Evolutionary conservation across 352 stramenopile genomes (phyloP).

Genomic region (Phytophthora kernoviae): DNA sequence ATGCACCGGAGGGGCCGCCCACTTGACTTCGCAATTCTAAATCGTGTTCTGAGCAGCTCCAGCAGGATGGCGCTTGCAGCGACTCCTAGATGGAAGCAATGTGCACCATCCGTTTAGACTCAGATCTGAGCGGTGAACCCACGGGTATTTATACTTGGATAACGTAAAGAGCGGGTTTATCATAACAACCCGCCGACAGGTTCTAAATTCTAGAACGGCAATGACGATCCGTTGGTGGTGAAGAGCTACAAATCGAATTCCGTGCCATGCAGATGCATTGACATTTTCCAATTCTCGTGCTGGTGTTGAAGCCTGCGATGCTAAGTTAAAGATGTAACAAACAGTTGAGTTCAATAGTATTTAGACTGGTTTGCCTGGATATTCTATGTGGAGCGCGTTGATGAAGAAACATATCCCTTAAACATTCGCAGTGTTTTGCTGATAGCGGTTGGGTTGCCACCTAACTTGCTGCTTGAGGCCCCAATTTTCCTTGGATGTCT

Average conservation of each 20-base stretch:
- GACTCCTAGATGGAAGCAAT: neutral
- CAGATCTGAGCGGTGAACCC: neutral
- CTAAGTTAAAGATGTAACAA: no score
- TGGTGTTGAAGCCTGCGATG: no score
- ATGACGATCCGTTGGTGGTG: no score
- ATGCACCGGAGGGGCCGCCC: constrained; percentile 30
- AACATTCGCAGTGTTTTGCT: constrained; percentile 86
- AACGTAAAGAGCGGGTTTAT: no score
- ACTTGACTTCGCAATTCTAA: constrained; percentile 93
- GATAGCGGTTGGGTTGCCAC: constrained; percentile 71
- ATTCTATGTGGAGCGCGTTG: constrained; percentile 44
- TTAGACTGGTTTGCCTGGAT: no score
- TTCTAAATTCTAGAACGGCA: no score
- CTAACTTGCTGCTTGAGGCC: constrained; percentile 63
- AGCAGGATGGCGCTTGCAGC: no score
- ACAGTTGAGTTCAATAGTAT: neutral
- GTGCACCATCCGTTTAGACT: constrained; percentile 25
- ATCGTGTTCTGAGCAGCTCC: constrained; percentile 68
- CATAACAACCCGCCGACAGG: no score
- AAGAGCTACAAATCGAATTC: no score
- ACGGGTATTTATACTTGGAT: no score
- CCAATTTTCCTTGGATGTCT: constrained; percentile 71
- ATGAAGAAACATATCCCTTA: constrained; percentile 61
- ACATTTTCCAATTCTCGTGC: constrained; percentile 8
- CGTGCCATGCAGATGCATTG: neutral